These are phyloP conservation scores for Neurospora pannonica DNA, from an alignment of 495 filamentous ascomycete genomes.

Conservation along the genomic window DNA sequence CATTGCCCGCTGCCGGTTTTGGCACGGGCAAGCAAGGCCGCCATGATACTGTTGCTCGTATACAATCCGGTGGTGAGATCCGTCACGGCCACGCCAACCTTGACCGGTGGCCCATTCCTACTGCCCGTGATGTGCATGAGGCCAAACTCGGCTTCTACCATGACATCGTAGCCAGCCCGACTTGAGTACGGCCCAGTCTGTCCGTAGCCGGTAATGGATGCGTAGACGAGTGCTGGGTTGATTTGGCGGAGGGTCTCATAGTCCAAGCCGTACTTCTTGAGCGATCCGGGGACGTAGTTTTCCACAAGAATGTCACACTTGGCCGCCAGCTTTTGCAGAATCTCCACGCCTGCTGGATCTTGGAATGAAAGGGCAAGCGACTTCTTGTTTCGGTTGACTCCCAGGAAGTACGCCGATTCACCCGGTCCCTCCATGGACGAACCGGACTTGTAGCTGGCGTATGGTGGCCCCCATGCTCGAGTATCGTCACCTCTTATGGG, in stretches of 20 bases:
- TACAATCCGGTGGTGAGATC: constrained; percentile 95
- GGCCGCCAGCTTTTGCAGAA: constrained; percentile 74
- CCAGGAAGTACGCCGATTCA: constrained; percentile 90
- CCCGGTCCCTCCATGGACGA: constrained; percentile 61
- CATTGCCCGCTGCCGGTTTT: constrained; percentile 62
- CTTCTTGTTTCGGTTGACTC: constrained; percentile 93
- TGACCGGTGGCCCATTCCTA: constrained; percentile 83
- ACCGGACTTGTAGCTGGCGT: constrained; percentile 59
- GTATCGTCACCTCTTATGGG: constrained; percentile 89
- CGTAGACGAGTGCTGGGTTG: constrained; percentile 67
- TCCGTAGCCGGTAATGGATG: constrained; percentile 60
- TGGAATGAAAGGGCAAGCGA: constrained; percentile 88
- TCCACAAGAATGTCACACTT: constrained; percentile 90
- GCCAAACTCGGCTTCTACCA: constrained; percentile 98
- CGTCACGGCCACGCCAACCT: constrained; percentile 94
- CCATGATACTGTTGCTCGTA: constrained; percentile 95
- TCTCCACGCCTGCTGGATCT: constrained; percentile 68
- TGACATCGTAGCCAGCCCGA: constrained; percentile 93
- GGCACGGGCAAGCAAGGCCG: constrained; percentile 64
- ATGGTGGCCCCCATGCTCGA: constrained; percentile 91
- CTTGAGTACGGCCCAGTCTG: constrained; percentile 88
- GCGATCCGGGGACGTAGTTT: constrained; percentile 85
- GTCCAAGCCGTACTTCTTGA: constrained; percentile 88
- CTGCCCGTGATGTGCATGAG: constrained; percentile 96
- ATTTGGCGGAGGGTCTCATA: constrained; percentile 67